These are phyloP conservation scores for Quercus aquifolioides DNA, from an alignment of 306 rosid species.

Conservation along the genomic window DNA sequence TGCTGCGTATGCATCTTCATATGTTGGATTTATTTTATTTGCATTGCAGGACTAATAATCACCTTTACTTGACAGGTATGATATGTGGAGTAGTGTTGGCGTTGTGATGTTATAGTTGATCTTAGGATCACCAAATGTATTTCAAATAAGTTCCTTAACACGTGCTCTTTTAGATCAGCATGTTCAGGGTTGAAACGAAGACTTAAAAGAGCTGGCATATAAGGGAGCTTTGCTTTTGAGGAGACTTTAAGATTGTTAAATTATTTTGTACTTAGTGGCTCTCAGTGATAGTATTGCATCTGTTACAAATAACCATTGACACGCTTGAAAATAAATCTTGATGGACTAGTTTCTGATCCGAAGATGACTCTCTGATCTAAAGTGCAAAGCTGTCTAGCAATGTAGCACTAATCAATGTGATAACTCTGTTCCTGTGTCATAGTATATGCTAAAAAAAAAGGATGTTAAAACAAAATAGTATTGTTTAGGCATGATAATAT, in stretches of 20 bases:
- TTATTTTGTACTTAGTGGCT: slow-evolving; percentile 10
- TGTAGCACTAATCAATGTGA: neutral
- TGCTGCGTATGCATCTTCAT: slow-evolving; percentile 8
- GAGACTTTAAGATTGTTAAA: slow-evolving; percentile 11
- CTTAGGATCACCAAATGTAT: slow-evolving; percentile 81
- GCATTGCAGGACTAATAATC: slow-evolving; percentile 16
- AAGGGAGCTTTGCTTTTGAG: slow-evolving; percentile 44
- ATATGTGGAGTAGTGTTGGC: slow-evolving; percentile 89
- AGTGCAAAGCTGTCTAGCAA: neutral
- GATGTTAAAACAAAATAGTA: neutral
- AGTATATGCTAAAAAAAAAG: neutral
- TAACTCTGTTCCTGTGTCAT: neutral
- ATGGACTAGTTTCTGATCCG: neutral
- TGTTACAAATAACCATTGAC: neutral
- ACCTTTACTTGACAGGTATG: slow-evolving; percentile 57
- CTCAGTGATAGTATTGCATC: neutral
- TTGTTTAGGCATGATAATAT: neutral
- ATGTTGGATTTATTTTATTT: slow-evolving; percentile 13
- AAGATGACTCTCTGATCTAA: neutral
- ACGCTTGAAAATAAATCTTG: neutral
- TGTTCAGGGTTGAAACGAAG: slow-evolving; percentile 85
- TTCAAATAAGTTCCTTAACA: slow-evolving; percentile 71
- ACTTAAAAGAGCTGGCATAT: slow-evolving; percentile 76
- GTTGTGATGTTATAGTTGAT: slow-evolving; percentile 87
- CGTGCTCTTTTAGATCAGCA: slow-evolving; percentile 78